A percentile compares a stretch with the other conserved stretches of the same genome.
Conservation (phyloP, 2,329 filamentous ascomycete species). For the Rugonectria rugulosa region DNA sequence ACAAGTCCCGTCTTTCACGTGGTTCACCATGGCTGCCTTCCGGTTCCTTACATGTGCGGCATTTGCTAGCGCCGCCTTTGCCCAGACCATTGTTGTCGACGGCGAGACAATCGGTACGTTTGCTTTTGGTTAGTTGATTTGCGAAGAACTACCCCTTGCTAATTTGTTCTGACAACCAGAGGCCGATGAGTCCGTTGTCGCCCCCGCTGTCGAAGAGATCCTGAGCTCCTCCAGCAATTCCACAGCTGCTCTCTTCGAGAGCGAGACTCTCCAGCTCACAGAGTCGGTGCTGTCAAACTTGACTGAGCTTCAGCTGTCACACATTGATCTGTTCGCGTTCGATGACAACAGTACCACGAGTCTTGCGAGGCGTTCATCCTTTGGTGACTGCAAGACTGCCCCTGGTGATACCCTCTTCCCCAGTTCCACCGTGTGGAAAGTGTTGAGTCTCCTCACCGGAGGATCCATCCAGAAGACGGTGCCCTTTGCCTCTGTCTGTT, state of each 20-base stretch:
- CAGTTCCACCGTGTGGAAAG: slow-evolving; percentile 36
- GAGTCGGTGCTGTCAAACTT: slow-evolving; percentile 44
- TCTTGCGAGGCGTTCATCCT: slow-evolving; percentile 12
- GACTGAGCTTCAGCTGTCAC: slow-evolving; percentile 38
- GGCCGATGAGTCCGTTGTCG: slow-evolving; percentile 31
- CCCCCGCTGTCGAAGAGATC: slow-evolving; percentile 29
- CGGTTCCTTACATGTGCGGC: slow-evolving; percentile 26
- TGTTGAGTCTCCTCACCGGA: slow-evolving; percentile 43
- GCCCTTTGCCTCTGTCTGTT: slow-evolving; percentile 44
- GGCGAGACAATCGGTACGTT: slow-evolving; percentile 36
- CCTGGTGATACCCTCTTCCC: slow-evolving; percentile 43
- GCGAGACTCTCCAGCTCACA: slow-evolving; percentile 45
- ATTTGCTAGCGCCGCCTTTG: slow-evolving; percentile 24
- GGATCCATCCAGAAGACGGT: slow-evolving; percentile 43
- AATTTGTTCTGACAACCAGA: slow-evolving; percentile 10
- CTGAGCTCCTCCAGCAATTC: slow-evolving; percentile 15
- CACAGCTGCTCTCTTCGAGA: slow-evolving; percentile 19
- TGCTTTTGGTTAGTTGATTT: background rate
- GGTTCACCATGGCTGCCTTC: slow-evolving; percentile 23
- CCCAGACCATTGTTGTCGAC: slow-evolving; percentile 38
- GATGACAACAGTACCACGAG: slow-evolving; percentile 20
- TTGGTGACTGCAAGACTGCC: slow-evolving; percentile 39
- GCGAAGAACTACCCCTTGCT: background rate
- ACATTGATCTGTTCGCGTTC: slow-evolving; percentile 46
- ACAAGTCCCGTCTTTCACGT: slow-evolving; percentile 2